Evolutionary conservation across 108 stramenopile species (phyloP).

Genomic region (Nitzschia palea): DNA sequence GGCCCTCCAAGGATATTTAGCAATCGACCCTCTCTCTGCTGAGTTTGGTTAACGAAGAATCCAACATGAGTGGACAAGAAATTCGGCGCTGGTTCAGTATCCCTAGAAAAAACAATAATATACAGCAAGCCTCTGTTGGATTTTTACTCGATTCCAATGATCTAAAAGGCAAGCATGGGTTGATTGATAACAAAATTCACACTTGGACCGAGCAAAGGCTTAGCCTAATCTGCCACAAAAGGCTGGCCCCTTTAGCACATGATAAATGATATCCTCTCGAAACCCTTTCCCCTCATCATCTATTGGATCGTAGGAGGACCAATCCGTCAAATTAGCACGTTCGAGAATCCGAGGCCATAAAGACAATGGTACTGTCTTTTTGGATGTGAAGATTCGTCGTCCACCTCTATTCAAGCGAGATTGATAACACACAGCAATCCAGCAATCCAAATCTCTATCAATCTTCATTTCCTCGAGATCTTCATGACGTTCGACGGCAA

Average conservation of each 20-base stretch:
- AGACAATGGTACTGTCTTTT: not conserved
- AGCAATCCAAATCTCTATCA: slow-evolving; percentile 1
- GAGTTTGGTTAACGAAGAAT: not conserved
- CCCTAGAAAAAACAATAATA: too few relatives aligned
- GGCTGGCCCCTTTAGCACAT: not conserved
- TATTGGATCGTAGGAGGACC: not conserved
- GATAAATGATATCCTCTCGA: slow-evolving; percentile 3
- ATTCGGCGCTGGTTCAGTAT: too few relatives aligned
- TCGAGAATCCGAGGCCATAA: not conserved
- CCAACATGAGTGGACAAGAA: too few relatives aligned
- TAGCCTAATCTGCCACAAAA: not conserved
- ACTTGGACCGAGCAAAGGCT: too few relatives aligned
- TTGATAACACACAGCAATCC: not conserved
- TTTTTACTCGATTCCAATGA: too few relatives aligned
- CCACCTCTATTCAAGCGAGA: slow-evolving; percentile 6
- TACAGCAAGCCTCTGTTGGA: too few relatives aligned
- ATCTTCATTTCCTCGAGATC: not conserved
- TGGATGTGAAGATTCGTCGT: not conserved
- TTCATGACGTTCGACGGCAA: not conserved
- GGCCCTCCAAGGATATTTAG: too few relatives aligned
- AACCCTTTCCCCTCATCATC: not conserved
- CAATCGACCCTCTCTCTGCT: too few relatives aligned
- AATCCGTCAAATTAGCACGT: not conserved
- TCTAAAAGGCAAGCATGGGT: too few relatives aligned
- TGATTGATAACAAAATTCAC: too few relatives aligned